These are phyloP conservation scores for Chaetothyriales sp. DNA, from an alignment of 2,329 filamentous ascomycete species.

Conservation along the genomic window DNA sequence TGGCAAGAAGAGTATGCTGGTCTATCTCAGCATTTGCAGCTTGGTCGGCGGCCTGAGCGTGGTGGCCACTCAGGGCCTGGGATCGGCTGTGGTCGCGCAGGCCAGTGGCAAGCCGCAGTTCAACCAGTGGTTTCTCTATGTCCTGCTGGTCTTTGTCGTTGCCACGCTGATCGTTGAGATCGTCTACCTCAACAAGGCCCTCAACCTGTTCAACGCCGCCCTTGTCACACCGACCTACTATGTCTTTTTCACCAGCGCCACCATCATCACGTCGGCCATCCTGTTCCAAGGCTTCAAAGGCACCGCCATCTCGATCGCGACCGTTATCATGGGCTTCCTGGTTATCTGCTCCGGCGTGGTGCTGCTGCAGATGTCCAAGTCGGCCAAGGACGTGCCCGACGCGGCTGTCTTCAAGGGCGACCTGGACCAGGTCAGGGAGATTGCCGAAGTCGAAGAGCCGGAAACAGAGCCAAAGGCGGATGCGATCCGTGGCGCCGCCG, in stretches of 20 bases:
- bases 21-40: conserved; percentile 93
- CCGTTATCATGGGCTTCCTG: conserved; percentile 83
- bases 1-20: conserved; percentile 93
- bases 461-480: conserved; percentile 94
- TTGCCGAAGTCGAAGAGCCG: conserved; percentile 88
- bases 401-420: conserved; percentile 83
- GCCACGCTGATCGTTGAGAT: conserved; percentile 84
- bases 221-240: conserved; percentile 97
- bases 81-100: conserved; percentile 79
- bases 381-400: conserved; percentile 92
- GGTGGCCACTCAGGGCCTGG: conserved; percentile 83
- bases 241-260: conserved; percentile 92
- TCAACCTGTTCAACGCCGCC: conserved; percentile 92
- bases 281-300: conserved; percentile 92
- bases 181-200: conserved; percentile 95
- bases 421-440: conserved; percentile 85
- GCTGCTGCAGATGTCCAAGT: conserved; percentile 89
- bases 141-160: conserved; percentile 80
- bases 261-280: conserved; percentile 83
- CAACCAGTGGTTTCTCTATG: conserved; percentile 94
- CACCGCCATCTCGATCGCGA: conserved; percentile 61
- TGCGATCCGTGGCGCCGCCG: conserved; percentile 78
- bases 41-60: conserved; percentile 87
- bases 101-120: conserved; percentile 71
- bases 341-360: conserved; percentile 89